Percentiles rank a stretch among this genome's conserved stretches.
These are phyloP conservation scores for Immersiella caudata DNA, from an alignment of 495 filamentous ascomycete genomes.

Conservation along the genomic window DNA sequence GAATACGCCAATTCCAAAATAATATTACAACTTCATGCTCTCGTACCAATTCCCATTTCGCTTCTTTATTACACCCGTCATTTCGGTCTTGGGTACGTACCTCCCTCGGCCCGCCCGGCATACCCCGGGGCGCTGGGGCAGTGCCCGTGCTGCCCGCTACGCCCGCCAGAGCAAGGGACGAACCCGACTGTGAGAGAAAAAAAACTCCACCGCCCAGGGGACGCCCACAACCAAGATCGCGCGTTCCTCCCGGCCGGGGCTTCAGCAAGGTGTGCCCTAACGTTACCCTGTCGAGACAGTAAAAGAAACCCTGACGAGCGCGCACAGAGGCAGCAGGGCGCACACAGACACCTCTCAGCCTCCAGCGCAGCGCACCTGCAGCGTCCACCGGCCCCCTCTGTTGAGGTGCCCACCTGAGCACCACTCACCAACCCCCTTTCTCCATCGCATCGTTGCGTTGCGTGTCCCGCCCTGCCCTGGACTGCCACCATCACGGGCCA, in stretches of 20 bases:
- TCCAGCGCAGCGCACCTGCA: neutral
- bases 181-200: neutral
- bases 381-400: neutral
- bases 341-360: neutral
- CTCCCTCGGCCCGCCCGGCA: slow-evolving; percentile 9
- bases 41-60: neutral
- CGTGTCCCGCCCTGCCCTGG: slow-evolving; percentile 1
- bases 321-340: neutral
- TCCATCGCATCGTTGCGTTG: neutral
- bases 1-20: slow-evolving; percentile 6
- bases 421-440: neutral
- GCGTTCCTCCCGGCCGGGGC: neutral
- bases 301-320: neutral
- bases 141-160: neutral
- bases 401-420: neutral
- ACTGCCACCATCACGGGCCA: slow-evolving; percentile 1
- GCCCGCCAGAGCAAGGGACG: neutral
- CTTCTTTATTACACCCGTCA: slow-evolving; percentile 11
- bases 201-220: neutral
- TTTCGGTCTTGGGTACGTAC: neutral
- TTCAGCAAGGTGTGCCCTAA: neutral
- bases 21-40: slow-evolving; percentile 32
- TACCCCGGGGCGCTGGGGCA: slow-evolving; percentile 1
- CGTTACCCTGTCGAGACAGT: neutral
- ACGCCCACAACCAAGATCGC: neutral